Conservation (phyloP, 371 early-diverging fungal species). For the Apophysomyces trapeziformis region DNA sequence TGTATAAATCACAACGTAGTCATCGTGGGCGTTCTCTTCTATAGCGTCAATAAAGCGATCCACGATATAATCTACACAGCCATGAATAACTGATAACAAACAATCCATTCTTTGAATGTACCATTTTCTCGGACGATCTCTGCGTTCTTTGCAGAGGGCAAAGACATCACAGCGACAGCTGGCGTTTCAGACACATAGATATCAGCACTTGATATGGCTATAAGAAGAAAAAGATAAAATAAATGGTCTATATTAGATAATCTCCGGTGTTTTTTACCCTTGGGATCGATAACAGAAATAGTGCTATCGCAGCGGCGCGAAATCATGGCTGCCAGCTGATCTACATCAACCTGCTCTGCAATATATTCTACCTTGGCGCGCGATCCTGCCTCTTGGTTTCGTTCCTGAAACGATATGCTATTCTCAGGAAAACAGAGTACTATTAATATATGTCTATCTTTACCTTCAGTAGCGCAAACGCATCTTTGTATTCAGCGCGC, state of each 20-base stretch:
- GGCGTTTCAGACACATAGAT: slow-evolving; percentile 21
- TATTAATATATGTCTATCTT: neutral
- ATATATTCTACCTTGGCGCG: slow-evolving; percentile 45
- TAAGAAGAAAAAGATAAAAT: neutral
- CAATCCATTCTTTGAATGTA: slow-evolving; percentile 18
- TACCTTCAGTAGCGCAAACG: slow-evolving; percentile 44
- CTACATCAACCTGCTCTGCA: slow-evolving; percentile 37
- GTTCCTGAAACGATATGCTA: neutral
- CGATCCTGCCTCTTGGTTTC: slow-evolving; percentile 28
- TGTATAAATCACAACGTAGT: slow-evolving; percentile 53
- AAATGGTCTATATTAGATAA: neutral
- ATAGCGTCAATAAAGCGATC: slow-evolving; percentile 33
- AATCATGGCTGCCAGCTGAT: slow-evolving; percentile 33
- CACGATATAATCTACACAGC: slow-evolving; percentile 34
- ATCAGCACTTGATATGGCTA: slow-evolving; percentile 30
- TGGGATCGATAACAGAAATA: slow-evolving; percentile 35
- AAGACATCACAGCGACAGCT: slow-evolving; percentile 33
- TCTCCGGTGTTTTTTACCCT: slow-evolving; percentile 21
- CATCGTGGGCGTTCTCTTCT: slow-evolving; percentile 31
- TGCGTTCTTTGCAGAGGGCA: slow-evolving; percentile 33
- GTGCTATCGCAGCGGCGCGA: slow-evolving; percentile 37
- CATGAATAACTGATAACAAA: neutral
- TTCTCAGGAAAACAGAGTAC: neutral
- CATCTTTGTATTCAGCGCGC: slow-evolving; percentile 31
- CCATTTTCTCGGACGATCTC: slow-evolving; percentile 37